Percentiles rank a stretch among this genome's conserved stretches.
phyloP scores from a whole-genome alignment of 805 yeast genomes.

The Ogataea pini region DNA sequence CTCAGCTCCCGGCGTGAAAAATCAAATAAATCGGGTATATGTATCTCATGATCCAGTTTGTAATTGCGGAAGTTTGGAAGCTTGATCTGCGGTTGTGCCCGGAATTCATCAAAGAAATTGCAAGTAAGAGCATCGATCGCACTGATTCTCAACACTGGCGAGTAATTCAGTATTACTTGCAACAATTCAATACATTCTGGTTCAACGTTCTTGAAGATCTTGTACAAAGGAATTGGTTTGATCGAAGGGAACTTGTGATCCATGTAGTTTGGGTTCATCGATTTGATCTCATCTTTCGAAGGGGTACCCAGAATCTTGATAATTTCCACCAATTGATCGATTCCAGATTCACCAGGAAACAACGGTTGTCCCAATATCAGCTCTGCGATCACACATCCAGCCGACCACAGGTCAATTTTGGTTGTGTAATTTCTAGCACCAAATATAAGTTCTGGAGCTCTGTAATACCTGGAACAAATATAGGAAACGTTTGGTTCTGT shows the following conservation, averaged over 20 bases:
- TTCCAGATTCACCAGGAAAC: conserved; percentile 97
- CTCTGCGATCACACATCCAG: conserved; percentile 98
- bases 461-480: conserved; percentile 92
- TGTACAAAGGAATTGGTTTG: conserved; percentile 71
- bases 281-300: conserved; percentile 81
- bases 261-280: conserved; percentile 96
- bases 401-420: conserved; percentile 96
- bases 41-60: conserved; percentile 37
- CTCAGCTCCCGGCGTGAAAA: conserved; percentile 53
- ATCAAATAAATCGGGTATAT: conserved; percentile 52
- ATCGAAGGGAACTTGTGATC: conserved; percentile 93
- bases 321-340: conserved; percentile 95
- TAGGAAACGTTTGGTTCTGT: conserved; percentile 93
- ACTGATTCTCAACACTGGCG: conserved; percentile 63
- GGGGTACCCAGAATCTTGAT: conserved; percentile 97
- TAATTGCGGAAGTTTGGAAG: conserved; percentile 42
- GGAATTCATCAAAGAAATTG: conserved; percentile 57
- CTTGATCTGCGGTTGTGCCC: conserved; percentile 29
- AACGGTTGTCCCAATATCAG: conserved; percentile 92
- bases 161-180: conserved; percentile 60
- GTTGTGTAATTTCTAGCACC: conserved; percentile 97
- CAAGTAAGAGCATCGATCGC: conserved; percentile 56
- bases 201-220: conserved; percentile 62
- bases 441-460: conserved; percentile 97
- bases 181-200: conserved; percentile 57